phyloP scores from a whole-genome alignment of 2,329 filamentous ascomycete species.

The Stemphylium beticola region DNA sequence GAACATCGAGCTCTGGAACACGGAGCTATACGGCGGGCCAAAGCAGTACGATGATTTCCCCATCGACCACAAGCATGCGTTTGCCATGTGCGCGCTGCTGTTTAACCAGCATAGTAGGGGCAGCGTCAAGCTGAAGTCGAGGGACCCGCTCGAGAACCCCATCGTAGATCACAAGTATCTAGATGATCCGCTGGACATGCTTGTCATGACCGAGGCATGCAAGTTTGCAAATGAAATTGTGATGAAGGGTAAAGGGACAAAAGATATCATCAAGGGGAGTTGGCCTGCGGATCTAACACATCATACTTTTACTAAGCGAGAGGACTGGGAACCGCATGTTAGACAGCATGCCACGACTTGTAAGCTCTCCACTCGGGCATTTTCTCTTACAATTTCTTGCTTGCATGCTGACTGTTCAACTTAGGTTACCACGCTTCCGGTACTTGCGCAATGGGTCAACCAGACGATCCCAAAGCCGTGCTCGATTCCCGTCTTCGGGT shows the following conservation, averaged over 20 bases:
- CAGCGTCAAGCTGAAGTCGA: conserved; percentile 58
- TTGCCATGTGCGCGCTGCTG: conserved; percentile 64
- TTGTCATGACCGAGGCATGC: conserved; percentile 66
- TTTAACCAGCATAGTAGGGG: conserved; percentile 65
- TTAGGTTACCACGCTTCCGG: conserved; percentile 60
- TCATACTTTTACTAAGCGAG: conserved; percentile 59
- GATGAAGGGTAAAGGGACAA: conserved; percentile 63
- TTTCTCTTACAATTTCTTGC: neutral
- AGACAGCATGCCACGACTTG: conserved; percentile 67
- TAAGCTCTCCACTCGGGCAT: conserved; percentile 36
- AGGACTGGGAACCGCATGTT: conserved; percentile 65
- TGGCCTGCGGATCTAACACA: conserved; percentile 63
- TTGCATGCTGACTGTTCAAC: neutral
- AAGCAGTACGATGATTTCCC: conserved; percentile 64
- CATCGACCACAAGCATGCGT: conserved; percentile 60
- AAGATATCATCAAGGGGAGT: conserved; percentile 64
- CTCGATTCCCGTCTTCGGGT: conserved; percentile 46
- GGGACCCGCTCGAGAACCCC: conserved; percentile 59
- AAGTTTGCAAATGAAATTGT: conserved; percentile 66
- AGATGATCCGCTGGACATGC: conserved; percentile 62
- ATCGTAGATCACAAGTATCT: conserved; percentile 66
- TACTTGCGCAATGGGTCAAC: conserved; percentile 62
- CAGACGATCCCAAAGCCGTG: conserved; percentile 42
- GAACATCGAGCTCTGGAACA: conserved; percentile 68
- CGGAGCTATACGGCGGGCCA: conserved; percentile 66